Conservation (phyloP, 371 early-diverging fungal genomes). For the Mucor plumbeus region DNA sequence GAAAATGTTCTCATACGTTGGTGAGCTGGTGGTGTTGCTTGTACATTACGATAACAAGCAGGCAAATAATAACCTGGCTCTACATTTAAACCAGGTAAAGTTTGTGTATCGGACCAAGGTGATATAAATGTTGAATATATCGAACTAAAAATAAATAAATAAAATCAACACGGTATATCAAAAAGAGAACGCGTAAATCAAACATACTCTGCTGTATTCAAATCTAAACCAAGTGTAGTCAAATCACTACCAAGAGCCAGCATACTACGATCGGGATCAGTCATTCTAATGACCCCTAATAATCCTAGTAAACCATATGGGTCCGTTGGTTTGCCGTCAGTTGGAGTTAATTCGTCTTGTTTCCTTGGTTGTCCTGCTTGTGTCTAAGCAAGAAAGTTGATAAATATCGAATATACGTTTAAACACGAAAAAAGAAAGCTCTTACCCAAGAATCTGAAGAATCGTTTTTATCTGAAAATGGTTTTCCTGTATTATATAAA, state of each 20-base stretch:
- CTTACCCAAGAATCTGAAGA: constrained; percentile 34
- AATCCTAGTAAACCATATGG: constrained; percentile 73
- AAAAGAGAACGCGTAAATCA: neutral
- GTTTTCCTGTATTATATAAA: constrained; percentile 15
- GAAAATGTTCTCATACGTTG: constrained; percentile 70
- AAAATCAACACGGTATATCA: neutral
- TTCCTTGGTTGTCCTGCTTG: constrained; percentile 24
- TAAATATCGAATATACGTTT: neutral
- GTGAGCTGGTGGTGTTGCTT: constrained; percentile 74
- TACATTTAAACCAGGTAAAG: constrained; percentile 52
- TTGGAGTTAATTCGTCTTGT: constrained; percentile 21
- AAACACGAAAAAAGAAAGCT: neutral
- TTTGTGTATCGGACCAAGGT: constrained; percentile 78
- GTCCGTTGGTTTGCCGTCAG: constrained; percentile 41
- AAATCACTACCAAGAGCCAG: constrained; percentile 80
- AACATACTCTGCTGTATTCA: constrained; percentile 72
- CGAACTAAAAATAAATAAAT: constrained; percentile 40
- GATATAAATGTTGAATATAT: constrained; percentile 84
- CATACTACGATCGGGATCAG: constrained; percentile 73
- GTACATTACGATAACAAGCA: constrained; percentile 68
- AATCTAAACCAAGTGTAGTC: constrained; percentile 78
- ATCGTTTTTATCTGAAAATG: constrained; percentile 29
- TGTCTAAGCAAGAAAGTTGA: constrained; percentile 4
- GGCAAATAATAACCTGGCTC: constrained; percentile 83
- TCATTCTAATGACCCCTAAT: constrained; percentile 75